Evolutionary conservation across 2,329 filamentous ascomycete genomes (phyloP).

Genomic region (Pseudogymnoascus sp.): DNA sequence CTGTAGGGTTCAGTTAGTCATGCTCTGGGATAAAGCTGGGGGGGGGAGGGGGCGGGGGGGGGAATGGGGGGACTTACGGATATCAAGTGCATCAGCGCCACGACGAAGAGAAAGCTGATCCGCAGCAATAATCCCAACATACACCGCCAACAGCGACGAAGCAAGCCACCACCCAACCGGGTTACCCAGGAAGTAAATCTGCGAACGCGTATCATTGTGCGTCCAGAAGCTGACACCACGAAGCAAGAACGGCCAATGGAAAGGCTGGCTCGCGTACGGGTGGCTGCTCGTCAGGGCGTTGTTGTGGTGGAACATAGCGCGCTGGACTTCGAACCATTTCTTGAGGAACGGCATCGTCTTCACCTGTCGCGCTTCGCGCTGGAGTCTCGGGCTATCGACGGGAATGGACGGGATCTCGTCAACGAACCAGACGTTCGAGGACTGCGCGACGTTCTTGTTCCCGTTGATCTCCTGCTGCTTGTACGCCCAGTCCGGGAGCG

Average conservation of each 20-base stretch:
- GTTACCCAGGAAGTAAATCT: constrained; percentile 98
- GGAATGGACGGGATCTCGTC: constrained; percentile 82
- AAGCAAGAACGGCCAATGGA: constrained; percentile 96
- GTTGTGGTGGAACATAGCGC: constrained; percentile 99
- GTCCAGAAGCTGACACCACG: constrained; percentile 99
- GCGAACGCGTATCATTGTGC: constrained; percentile 83
- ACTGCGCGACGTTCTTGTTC: constrained; percentile 86
- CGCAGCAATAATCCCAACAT: constrained; percentile 80
- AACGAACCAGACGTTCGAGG: constrained; percentile 89
- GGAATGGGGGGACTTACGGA: constrained; percentile 55
- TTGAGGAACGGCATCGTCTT: constrained; percentile 80
- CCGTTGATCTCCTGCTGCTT: constrained; percentile 99
- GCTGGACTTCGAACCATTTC: constrained; percentile 94
- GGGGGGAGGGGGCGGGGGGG: not conserved
- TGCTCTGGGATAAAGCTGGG: not conserved
- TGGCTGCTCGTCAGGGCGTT: constrained; percentile 95
- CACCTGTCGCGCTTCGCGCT: constrained; percentile 67
- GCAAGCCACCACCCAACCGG: constrained; percentile 96
- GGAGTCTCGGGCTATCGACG: constrained; percentile 56
- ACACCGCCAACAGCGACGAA: constrained; percentile 85
- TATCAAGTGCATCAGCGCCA: constrained; percentile 85
- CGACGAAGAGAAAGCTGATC: constrained; percentile 90
- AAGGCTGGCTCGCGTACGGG: constrained; percentile 88
- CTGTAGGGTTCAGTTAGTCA: constrained; percentile 36
- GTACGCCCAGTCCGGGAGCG: constrained; percentile 94